Evolutionary conservation across 371 early-diverging fungal species (phyloP).

Genomic region (Saksenaea oblongispora): DNA sequence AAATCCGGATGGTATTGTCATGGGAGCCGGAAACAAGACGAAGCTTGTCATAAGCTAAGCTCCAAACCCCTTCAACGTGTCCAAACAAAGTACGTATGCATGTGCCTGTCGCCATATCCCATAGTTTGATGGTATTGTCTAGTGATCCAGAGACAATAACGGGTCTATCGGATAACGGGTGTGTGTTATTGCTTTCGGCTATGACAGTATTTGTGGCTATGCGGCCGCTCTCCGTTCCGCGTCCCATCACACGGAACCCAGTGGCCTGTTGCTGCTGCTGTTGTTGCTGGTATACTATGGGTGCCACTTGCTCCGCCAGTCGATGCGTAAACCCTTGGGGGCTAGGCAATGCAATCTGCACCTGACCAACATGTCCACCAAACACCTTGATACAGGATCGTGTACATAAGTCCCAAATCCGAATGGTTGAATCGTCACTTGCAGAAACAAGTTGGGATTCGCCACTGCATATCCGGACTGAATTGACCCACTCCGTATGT

Average conservation of each 20-base stretch:
- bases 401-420: constrained; percentile 82
- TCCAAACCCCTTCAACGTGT: constrained; percentile 92
- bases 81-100: constrained; percentile 87
- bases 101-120: constrained; percentile 79
- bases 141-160: constrained; percentile 84
- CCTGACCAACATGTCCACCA: constrained; percentile 80
- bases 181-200: background rate
- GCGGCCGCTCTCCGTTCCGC: constrained; percentile 9
- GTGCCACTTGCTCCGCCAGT: constrained; percentile 7
- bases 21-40: constrained; percentile 90
- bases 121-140: constrained; percentile 90
- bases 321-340: constrained; percentile 45
- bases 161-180: constrained; percentile 37
- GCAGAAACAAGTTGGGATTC: constrained; percentile 72
- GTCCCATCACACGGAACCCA: constrained; percentile 10
- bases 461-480: constrained; percentile 69
- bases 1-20: constrained; percentile 88
- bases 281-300: constrained; percentile 10
- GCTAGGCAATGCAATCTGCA: constrained; percentile 65
- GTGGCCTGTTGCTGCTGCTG: background rate
- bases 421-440: constrained; percentile 80
- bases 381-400: constrained; percentile 70
- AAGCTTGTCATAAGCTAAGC: constrained; percentile 84
- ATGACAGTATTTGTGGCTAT: background rate
- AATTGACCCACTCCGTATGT: constrained; percentile 87